Evolutionary conservation across 352 stramenopile species (phyloP), one percentile per base, ranked within the genome.

Genomic region (Thraustochytrium sp.): DNA sequence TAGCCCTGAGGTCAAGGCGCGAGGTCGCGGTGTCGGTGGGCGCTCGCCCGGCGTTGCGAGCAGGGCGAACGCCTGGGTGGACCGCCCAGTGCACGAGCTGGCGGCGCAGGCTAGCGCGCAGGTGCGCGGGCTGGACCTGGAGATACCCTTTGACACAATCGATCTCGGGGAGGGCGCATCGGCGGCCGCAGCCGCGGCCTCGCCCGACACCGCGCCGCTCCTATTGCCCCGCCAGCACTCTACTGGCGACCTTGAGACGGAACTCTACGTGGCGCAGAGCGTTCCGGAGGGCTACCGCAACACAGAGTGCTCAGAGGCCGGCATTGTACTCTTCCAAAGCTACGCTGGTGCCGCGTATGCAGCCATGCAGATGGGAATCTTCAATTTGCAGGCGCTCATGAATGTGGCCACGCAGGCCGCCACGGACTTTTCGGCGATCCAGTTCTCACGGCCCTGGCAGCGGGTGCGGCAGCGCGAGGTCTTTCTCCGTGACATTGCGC

Each of bases 281-380:
- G 59, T 75, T 8, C 68, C 68, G n/a, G 31, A 49, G 9, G 68
- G 68, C 23, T 72, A 65, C 38, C 48, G 68, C 18, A 46, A 63
- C 23, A 23, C 37, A 4, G 68, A 80, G 38, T 80, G 68, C 31
- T 36, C 9, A n/a, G 53, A 65, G 31, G 31, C 31, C 23, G 68
- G 68, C 13, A 80, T 80, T 72, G 68, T 80, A 44, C 51, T 80
- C 11, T 80, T 80, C 31, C 68, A 80, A 63, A 80, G 68, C 53
- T 80, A 55, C 26, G 68, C 68, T 8, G 68, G 68, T 8, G 68
- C 68, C 18, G 68, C 68, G 16, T 44, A 46, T 11, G 68, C 68
- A 21, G 68, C 68, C 29, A 9, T 49, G 5, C 21, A 80, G 44
- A 36, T 63, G 29, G 68, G 68, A 42, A 46, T 80, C n/a, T 63